Conservation (phyloP, 148 eudicot species). For the Chenopodium berlandieri region DNA sequence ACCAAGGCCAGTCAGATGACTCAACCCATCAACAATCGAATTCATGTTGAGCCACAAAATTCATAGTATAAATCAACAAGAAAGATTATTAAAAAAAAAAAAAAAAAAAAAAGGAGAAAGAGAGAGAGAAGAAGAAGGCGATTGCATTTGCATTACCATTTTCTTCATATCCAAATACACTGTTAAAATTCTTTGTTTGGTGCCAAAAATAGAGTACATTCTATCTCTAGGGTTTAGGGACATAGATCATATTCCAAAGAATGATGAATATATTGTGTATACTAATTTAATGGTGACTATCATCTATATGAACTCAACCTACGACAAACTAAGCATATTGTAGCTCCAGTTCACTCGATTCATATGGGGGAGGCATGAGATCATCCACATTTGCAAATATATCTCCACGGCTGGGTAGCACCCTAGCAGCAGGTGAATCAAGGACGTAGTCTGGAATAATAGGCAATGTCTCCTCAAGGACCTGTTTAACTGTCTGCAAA, state of each 20-base stretch:
- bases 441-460: slow-evolving; percentile 79
- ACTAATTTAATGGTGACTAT: neutral
- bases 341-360: slow-evolving; percentile 44
- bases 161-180: neutral
- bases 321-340: slow-evolving; percentile 48
- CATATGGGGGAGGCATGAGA: slow-evolving; percentile 71
- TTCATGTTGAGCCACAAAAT: neutral
- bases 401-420: slow-evolving; percentile 44
- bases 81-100: neutral
- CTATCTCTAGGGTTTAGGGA: neutral
- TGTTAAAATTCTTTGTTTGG: neutral
- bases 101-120: neutral
- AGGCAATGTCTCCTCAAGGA: slow-evolving; percentile 69
- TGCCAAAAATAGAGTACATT: neutral
- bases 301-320: neutral
- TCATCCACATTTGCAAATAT: slow-evolving; percentile 50
- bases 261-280: neutral
- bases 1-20: neutral
- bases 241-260: neutral
- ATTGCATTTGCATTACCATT: neutral
- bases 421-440: slow-evolving; percentile 64
- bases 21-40: neutral
- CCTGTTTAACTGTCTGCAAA: slow-evolving; percentile 70
- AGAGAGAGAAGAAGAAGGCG: too few relatives aligned
- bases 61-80: neutral